Conservation (phyloP, 495 filamentous ascomycete genomes). For the Xylaria scruposa region DNA sequence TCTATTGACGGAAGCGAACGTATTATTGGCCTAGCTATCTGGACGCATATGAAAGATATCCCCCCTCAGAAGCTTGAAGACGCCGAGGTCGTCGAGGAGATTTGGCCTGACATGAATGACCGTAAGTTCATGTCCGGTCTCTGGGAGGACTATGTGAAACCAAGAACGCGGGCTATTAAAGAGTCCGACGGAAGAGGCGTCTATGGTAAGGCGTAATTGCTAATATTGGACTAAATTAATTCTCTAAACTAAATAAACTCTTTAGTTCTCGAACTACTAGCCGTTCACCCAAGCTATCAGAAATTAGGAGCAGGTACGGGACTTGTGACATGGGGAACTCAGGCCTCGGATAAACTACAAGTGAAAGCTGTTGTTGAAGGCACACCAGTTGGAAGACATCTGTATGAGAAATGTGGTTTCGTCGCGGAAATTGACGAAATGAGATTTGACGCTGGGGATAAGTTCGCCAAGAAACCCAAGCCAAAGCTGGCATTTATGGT, state of each 20-base stretch:
- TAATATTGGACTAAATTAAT: neutral
- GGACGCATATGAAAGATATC: constrained; percentile 34
- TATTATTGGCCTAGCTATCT: constrained; percentile 35
- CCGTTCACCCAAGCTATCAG: constrained; percentile 56
- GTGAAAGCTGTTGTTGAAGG: constrained; percentile 36
- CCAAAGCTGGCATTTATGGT: constrained; percentile 36
- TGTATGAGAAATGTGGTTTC: constrained; percentile 38
- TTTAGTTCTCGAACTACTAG: constrained; percentile 55
- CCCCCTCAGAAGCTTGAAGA: constrained; percentile 31
- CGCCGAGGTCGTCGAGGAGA: constrained; percentile 31
- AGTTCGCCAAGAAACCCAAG: constrained; percentile 27
- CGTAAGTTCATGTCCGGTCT: constrained; percentile 34
- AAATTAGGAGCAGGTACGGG: constrained; percentile 56
- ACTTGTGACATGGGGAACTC: constrained; percentile 59
- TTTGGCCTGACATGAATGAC: constrained; percentile 34
- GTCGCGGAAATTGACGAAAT: constrained; percentile 33
- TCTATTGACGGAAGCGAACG: neutral
- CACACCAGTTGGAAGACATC: constrained; percentile 30
- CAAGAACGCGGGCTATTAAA: constrained; percentile 25
- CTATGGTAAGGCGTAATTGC: constrained; percentile 27
- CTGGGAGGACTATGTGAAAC: constrained; percentile 34
- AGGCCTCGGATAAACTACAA: constrained; percentile 46
- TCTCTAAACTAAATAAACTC: neutral
- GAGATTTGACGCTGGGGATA: constrained; percentile 29
- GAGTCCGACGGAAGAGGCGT: constrained; percentile 28